Base-by-base conservation (phyloP, 202 grass and related monocot genomes). In the Musa balbisiana region DNA sequence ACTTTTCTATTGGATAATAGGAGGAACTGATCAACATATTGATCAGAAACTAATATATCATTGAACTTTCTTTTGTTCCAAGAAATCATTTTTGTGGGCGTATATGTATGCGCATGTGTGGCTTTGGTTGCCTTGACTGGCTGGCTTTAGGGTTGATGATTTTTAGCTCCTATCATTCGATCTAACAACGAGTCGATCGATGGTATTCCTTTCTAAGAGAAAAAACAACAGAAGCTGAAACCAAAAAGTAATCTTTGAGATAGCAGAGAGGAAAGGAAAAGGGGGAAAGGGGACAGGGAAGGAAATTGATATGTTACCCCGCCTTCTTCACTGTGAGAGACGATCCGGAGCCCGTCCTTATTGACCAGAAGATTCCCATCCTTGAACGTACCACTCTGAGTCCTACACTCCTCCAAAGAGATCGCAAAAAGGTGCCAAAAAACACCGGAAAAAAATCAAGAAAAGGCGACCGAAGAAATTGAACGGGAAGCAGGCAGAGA, bases 361-460 rank as follows among this genome's bases (percentile, higher is more conserved):
- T 95, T 99, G 73, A 99, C 95, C 52, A 88, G 89, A 80, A 99
- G 82, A 55, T 99, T 91, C 58, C 95, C 95, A 70, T 95, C 91
- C 87, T 79, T 99, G 76, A 99, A 99, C 54, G 95, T 99, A 58
- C 95, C 95, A 85, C 95, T 99, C 53, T 92, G 85, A 77, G 95
- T 99, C 83, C 91, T 99, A 63, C 66, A 81, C 19, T 53, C 29
- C 68, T 15, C 33, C 17, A 62, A 50, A 82, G 53, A 62, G 55
- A 9, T 51, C 26, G 16, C 52, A 83, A 1, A 13, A 82, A 27
- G 59, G 22, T 15, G 67, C 14, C 26, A 72, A 20, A 11, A 60
- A 77, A 14, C 22, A 49, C 25, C 69, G 51, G 4, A 26, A 71
- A 26, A 71, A 73, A 13, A 68, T 56, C 43, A 27, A 64, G 67